These are phyloP conservation scores for Pseudogymnoascus sp. DNA, from an alignment of 2,329 filamentous ascomycete species.

Conservation along the genomic window DNA sequence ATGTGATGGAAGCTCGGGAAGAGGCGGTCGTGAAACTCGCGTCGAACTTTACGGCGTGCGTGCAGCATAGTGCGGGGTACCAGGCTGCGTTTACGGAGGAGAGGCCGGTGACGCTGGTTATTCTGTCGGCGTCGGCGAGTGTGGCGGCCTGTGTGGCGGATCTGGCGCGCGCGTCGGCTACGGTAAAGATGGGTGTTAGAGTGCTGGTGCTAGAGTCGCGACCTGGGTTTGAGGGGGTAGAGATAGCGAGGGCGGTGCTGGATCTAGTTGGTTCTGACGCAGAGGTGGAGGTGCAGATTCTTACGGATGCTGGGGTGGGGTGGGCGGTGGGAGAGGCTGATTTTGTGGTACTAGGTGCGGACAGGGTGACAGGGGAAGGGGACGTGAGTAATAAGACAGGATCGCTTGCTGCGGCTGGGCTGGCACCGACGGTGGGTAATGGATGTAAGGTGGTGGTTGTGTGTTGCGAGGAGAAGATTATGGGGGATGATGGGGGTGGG, in stretches of 20 bases:
- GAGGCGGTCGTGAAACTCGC: neutral
- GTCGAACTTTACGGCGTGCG: slow-evolving; percentile 22
- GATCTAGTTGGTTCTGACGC: slow-evolving; percentile 27
- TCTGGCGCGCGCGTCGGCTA: slow-evolving; percentile 27
- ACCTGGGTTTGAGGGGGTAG: slow-evolving; percentile 57
- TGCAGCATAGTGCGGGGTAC: slow-evolving; percentile 21
- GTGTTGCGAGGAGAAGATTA: slow-evolving; percentile 55
- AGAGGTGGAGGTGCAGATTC: slow-evolving; percentile 32
- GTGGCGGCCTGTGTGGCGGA: slow-evolving; percentile 39
- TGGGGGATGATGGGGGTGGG: slow-evolving; percentile 22
- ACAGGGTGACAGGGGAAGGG: slow-evolving; percentile 49
- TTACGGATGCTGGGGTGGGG: slow-evolving; percentile 50
- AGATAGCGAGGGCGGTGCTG: slow-evolving; percentile 35
- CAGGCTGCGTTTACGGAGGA: slow-evolving; percentile 4
- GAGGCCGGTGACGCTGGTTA: slow-evolving; percentile 42
- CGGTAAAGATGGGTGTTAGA: slow-evolving; percentile 27
- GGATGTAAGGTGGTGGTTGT: slow-evolving; percentile 44
- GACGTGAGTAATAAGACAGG: slow-evolving; percentile 61
- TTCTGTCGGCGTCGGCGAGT: slow-evolving; percentile 56
- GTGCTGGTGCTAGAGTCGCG: slow-evolving; percentile 58
- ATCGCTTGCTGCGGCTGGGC: slow-evolving; percentile 49
- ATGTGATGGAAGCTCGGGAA: slow-evolving; percentile 14
- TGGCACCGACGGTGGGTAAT: slow-evolving; percentile 42
- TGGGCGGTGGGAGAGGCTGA: slow-evolving; percentile 45
- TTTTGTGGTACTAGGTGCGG: slow-evolving; percentile 55